Evolutionary conservation across 495 filamentous ascomycete genomes (phyloP), one percentile per base, ranked within the genome.

Genomic region (Cercophora scortea): DNA sequence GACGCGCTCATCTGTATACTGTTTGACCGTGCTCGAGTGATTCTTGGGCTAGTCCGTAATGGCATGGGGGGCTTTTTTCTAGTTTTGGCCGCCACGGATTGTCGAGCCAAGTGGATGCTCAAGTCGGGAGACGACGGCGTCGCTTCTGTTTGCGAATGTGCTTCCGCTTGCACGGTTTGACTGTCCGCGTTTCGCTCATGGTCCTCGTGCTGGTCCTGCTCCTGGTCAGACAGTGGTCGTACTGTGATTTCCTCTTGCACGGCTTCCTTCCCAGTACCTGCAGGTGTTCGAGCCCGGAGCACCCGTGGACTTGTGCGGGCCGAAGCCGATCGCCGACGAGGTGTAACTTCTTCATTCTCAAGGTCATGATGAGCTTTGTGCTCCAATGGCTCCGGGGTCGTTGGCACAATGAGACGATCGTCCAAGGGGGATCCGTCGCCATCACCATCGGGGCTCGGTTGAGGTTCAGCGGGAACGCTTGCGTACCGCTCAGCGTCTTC

Each of bases 61-160:
- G 63, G 64, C 51, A 65, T 61, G 35, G 52, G 54, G 4, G 53
- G 51, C 35, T 55, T 64, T 40, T 62, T 61, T 18, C 50, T 19
- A 39, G 59, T 57, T 38, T 57, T 68, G 4, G 55, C 57, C 43
- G 56, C 61, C 32, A 67, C 58, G 18, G 70, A 55, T 39, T 63
- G 60, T 11, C 65, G 66, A 9, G 71, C 69, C 34, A 72, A 54
- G 19, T 62, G 55, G 33, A 67, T 59, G 48, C 68, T 72, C 15
- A 62, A 53, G 48, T 71, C 70, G 10, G 53, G 57, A 16, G 54
- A 39, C 3, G 49, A 4, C 45, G 36, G 25, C 25, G 25, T 2
- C 2, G 25, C 2, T 25, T 25, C 2, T 25, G 25, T 25, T 25
- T 25, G 25, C 25, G 25, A 25, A 25, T 25, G 25, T 25, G 25